Base-by-base conservation (phyloP, 352 stramenopile species). In the Globisporangium nunn region DNA sequence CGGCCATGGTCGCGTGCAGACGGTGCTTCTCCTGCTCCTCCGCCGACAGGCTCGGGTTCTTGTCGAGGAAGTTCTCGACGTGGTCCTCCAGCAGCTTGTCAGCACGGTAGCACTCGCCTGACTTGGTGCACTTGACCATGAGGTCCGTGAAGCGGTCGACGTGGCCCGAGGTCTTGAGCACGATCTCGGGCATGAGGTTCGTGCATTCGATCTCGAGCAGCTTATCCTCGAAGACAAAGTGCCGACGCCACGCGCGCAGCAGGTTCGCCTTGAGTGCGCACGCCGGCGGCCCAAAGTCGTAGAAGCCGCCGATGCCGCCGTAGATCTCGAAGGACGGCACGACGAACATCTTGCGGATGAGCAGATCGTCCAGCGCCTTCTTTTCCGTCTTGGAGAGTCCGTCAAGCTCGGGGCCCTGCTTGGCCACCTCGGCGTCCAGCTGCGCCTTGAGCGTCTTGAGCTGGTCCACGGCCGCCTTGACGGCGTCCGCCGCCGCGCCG, bases 131-230 rank as follows among this genome's bases (percentile, higher is more conserved):
- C 71, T 98, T 99, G 48, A 99, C 97, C 97, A 99, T 99, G 23
- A 99, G 81, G 79, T 99, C 97, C 51, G 96, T 99, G 70, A 99
- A 99, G 37, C 95, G 93, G 71, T 99, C 97, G 41, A 99, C 97
- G 71, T 99, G 97, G 48, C 97, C 97, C 64, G 91, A 98, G 1
- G 97, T 99, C 80, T 99, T 98, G 12, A 99, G 81, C 39, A 99
- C 97, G 17, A 93, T 76, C 69, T 98, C 89, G 0, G 96, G 95
- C 68, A 98, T 99, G 37, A 99, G 81, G 69, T 97, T 98, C 8
- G 97, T 99, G 74, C 96, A 99, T 72, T 99, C 97, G 64, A 99
- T 96, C 71, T 99, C 96, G 18, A 99, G 86, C 86, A 99, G 97
- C 63, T 96, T 97, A 80, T 99, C 97, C 33, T 95, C 76, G 44